Conservation (phyloP, 192 early-diverging fungal genomes). For the Coemansia javaensis region DNA sequence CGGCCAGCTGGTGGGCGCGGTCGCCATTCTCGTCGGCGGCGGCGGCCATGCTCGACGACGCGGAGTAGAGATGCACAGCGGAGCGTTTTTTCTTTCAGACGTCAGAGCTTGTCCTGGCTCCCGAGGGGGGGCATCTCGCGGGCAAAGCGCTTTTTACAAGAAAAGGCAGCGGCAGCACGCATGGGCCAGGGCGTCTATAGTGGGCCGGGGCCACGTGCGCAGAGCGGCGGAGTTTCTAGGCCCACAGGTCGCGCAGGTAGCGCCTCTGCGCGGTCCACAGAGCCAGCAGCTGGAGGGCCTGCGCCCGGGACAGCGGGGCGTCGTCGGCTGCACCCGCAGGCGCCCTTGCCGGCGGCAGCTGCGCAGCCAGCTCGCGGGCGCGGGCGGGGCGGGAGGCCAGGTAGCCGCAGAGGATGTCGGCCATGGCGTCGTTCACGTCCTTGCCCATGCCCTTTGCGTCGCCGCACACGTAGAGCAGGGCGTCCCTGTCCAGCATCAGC, state of each 20-base stretch:
- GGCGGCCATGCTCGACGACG: no score
- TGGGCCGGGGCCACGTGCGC: no score
- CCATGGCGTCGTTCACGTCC: conserved; percentile 74
- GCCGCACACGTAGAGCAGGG: conserved; percentile 74
- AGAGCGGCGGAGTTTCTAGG: neutral
- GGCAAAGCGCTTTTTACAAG: no score
- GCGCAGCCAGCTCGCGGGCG: conserved; percentile 2
- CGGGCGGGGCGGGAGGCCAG: conserved; percentile 32
- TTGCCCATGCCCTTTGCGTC: conserved; percentile 87
- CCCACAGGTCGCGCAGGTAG: conserved; percentile 48
- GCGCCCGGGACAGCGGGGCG: conserved; percentile 1
- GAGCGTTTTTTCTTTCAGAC: no score
- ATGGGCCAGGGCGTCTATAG: no score
- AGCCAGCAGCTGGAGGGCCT: conserved; percentile 51
- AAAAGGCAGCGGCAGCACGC: no score
- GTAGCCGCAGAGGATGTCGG: conserved; percentile 55
- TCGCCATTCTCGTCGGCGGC: no score
- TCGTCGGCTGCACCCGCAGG: conserved; percentile 8
- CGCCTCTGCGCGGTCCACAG: conserved; percentile 50
- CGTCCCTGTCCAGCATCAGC: conserved; percentile 56
- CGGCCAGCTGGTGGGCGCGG: neutral
- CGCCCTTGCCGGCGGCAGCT: conserved; percentile 50
- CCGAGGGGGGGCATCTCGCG: no score
- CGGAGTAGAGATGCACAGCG: no score
- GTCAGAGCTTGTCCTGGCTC: no score